Evolutionary conservation across 1,284 basidiomycete species (phyloP).

Genomic region (Austroboletus rostrupii): DNA sequence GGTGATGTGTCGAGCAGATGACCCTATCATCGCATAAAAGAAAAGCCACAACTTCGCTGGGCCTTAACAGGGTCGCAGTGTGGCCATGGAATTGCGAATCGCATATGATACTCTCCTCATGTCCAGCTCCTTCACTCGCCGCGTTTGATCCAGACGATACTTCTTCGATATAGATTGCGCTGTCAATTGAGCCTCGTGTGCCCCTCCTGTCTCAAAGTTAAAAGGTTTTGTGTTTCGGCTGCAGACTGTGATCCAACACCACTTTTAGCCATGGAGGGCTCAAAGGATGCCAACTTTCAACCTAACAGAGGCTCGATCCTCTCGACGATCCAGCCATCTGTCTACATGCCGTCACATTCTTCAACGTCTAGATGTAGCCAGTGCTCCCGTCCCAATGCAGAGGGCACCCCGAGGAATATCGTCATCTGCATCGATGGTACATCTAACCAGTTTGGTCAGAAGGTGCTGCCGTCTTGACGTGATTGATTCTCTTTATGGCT

Average conservation of each 20-base stretch:
- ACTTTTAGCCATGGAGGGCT: background rate
- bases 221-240: background rate
- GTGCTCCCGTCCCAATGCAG: slow-evolving; percentile 3
- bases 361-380: slow-evolving; percentile 8
- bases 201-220: background rate
- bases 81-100: background rate
- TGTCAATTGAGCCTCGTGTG: background rate
- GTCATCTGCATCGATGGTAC: slow-evolving; percentile 31
- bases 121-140: background rate
- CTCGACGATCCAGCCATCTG: background rate
- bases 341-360: background rate
- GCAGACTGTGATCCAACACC: background rate
- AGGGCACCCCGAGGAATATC: slow-evolving; percentile 19
- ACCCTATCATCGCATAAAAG: no score
- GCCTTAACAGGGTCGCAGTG: no score
- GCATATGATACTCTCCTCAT: background rate
- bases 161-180: background rate
- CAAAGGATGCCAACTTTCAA: background rate
- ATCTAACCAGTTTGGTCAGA: slow-evolving; percentile 27
- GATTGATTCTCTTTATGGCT: background rate
- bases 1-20: no score
- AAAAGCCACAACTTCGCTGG: no score
- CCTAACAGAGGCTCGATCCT: background rate
- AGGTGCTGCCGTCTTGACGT: slow-evolving; percentile 9
- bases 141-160: background rate